Percentiles rank a stretch among this genome's conserved stretches.
These are phyloP conservation scores for Pyrenochaeta sp. DNA, from an alignment of 2,329 filamentous ascomycete species.

Conservation along the genomic window DNA sequence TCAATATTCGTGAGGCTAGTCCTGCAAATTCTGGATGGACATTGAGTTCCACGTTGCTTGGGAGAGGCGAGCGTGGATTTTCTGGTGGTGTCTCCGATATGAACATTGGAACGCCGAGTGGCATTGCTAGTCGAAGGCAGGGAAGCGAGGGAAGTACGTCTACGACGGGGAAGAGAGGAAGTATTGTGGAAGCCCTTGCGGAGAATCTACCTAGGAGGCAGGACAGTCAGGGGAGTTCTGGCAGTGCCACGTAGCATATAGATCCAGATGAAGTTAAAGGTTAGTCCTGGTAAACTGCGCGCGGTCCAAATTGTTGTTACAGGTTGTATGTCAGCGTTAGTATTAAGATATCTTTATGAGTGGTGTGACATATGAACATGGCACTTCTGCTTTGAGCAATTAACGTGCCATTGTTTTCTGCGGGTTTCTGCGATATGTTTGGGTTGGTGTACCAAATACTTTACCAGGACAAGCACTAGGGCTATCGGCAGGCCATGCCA, in stretches of 20 bases:
- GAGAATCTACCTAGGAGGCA: constrained; percentile 31
- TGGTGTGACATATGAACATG: no score
- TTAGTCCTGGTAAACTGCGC: not conserved
- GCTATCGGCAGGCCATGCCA: no score
- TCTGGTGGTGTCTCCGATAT: constrained; percentile 16
- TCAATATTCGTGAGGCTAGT: constrained; percentile 46
- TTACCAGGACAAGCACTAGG: no score
- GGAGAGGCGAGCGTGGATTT: constrained; percentile 13
- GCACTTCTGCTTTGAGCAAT: no score
- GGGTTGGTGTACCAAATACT: no score
- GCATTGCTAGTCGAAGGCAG: constrained; percentile 42
- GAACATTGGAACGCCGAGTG: constrained; percentile 24
- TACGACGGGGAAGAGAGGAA: constrained; percentile 30
- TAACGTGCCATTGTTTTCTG: no score
- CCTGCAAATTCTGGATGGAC: constrained; percentile 40
- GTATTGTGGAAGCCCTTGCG: constrained; percentile 28
- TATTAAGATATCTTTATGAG: not conserved
- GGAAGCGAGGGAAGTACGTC: constrained; percentile 39
- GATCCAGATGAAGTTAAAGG: not conserved
- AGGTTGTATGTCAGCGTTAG: not conserved
- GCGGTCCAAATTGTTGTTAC: not conserved
- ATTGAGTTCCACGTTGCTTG: constrained; percentile 27
- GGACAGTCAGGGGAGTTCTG: constrained; percentile 37
- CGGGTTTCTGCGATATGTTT: no score
- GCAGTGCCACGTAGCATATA: constrained; percentile 3